Evolutionary conservation across 2,329 filamentous ascomycete species (phyloP).

Genomic region (Fusarium veterinarium): DNA sequence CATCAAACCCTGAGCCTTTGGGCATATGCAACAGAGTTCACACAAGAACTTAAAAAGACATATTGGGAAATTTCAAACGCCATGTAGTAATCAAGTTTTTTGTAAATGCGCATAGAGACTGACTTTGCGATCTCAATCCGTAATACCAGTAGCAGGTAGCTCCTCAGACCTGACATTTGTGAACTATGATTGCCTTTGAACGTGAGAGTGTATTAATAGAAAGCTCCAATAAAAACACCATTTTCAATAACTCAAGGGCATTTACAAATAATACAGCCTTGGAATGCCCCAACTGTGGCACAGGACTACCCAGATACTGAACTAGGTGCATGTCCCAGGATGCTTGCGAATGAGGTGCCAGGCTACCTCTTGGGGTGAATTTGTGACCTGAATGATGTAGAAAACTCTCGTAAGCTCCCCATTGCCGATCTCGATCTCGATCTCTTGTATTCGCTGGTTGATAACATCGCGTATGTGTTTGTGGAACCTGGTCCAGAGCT

Average conservation of each 20-base stretch:
- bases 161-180: neutral
- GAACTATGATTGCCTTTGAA: neutral
- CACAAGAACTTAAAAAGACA: neutral
- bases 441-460: constrained; percentile 1
- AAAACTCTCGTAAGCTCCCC: neutral
- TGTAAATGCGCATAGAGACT: neutral
- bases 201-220: neutral
- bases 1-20: neutral
- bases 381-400: neutral
- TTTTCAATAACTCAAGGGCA: neutral
- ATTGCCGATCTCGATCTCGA: neutral
- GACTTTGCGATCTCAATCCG: neutral
- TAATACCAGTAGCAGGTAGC: neutral
- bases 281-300: neutral
- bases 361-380: neutral
- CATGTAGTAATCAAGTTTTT: neutral
- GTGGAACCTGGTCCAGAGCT: neutral
- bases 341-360: constrained; percentile 13
- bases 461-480: constrained; percentile 3
- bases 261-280: neutral
- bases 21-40: neutral
- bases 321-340: neutral
- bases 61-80: neutral
- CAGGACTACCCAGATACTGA: neutral
- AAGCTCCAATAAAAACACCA: no score